Base-by-base conservation (phyloP, 176 grass and related monocot genomes). In the Typha latifolia region DNA sequence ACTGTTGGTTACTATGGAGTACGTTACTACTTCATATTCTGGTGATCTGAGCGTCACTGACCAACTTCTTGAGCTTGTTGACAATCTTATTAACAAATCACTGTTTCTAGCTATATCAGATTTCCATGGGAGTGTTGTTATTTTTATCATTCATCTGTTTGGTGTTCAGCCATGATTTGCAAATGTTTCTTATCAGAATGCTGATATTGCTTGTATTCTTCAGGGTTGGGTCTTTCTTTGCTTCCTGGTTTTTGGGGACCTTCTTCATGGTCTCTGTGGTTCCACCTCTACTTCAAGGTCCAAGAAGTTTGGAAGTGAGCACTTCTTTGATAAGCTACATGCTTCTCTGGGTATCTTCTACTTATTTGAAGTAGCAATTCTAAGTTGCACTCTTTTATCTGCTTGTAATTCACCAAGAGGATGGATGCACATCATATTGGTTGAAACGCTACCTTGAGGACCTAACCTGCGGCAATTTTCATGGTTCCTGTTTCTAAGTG, bases 201-300 rank as follows among this genome's bases (percentile, higher is more conserved):
- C 62, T 80, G 18, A 72, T 37, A 62, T 67, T 79, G 55, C 4
- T 76, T 16, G 74, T 51, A 61, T 64, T 3, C 67, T 81, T 73
- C 78, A 97, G 94, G 89, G 52, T 90, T 29, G 89, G 80, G 26
- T 77, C 86, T 62, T 97, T 92, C 80, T 87, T 93, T 78, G 81
- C 63, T 84, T 92, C 94, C 57, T 97, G 94, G 89, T 64, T 92
- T 31, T 62, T 93, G 50, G 85, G 80, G 48, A 97, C 94, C 49
- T 99, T 93, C 80, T 82, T 92, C 82, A 90, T 97, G 93, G 89
- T 97, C 29, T 92, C 94, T 64, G 79, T 97, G 66, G 82, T 87
- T 69, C 94, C 85, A 27, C 89, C 85, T 64, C 73, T 97, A 79
- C 69, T 87, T 49, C 69, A 82, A 26, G 94, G 83, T 49, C 80